A percentile compares a stretch with the other conserved stretches of the same genome.
Evolutionary conservation across 179 eudicot genomes (phyloP).

Genomic region (Actinidia polygama): DNA sequence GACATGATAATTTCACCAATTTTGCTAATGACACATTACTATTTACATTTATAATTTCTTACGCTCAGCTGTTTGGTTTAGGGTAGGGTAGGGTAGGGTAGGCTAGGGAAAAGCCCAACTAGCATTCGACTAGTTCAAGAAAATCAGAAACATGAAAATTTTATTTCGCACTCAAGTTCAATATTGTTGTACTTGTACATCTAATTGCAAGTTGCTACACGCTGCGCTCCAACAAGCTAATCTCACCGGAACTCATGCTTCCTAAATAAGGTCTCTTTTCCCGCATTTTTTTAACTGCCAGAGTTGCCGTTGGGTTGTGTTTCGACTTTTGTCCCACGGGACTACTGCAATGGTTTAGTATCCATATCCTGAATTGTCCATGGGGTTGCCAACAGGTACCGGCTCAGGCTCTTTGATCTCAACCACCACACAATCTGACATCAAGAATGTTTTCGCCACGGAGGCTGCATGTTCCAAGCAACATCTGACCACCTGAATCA

Average conservation of each 20-base stretch:
- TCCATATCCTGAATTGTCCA: constrained; percentile 74
- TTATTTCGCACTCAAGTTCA: constrained; percentile 1
- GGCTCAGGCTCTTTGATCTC: constrained; percentile 77
- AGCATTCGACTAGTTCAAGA: too few relatives aligned
- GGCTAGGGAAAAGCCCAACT: too few relatives aligned
- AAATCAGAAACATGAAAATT: background rate
- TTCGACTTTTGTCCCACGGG: background rate
- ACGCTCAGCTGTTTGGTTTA: too few relatives aligned
- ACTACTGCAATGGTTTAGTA: constrained; percentile 15
- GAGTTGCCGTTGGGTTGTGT: background rate
- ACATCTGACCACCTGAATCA: constrained; percentile 75
- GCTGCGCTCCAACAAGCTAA: constrained; percentile 8
- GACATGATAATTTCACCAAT: too few relatives aligned
- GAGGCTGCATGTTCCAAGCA: constrained; percentile 90
- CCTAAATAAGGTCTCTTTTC: background rate
- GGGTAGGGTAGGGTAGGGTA: too few relatives aligned
- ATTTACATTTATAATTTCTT: too few relatives aligned
- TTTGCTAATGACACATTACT: too few relatives aligned
- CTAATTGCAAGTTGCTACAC: background rate
- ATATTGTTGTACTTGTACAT: background rate
- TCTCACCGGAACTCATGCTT: constrained; percentile 10
- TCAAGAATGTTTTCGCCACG: constrained; percentile 80
- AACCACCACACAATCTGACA: constrained; percentile 85
- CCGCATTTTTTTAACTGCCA: background rate
- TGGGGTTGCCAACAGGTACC: constrained; percentile 56